Base-by-base conservation (phyloP, 768 basidiomycete genomes). In the Lactarius hatsudake region DNA sequence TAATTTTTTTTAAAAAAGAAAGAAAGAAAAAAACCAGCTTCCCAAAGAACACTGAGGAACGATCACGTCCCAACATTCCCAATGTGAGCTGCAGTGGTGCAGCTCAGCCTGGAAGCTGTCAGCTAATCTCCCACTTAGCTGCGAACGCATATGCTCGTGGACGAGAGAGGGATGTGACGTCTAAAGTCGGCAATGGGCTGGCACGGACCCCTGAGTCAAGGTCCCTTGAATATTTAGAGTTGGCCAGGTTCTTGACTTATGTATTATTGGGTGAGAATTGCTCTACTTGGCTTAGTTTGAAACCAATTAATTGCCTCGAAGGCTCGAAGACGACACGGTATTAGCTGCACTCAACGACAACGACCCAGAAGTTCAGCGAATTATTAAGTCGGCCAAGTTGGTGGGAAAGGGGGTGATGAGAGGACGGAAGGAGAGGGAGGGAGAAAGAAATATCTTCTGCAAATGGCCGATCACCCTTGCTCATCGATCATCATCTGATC, bases 161-260 rank as follows among this genome's bases (percentile, higher is more conserved):
- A 57, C 34, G 38, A 61, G 40, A 20, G 40, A 20, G 34, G 59
- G 54, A 61, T 13, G 8, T 38, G 54, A 66, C 51, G 59, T 65
- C 58, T 34, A 53, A 53, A 42, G 34, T 32, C 54, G 40, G 40
- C n/a, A 51, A 51, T 26, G 23, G 15, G 43, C n/a, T 20, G 54
- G 28, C 56, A 51, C 40, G 23, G n/a, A 12, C 28, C 20, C 26
- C 56, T n/a, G 60, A 59, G 32, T 32, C 20, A 23, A 26, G 10
- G n/a, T 32, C 17, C 10, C 26, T 28, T 26, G 12, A 53, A 51
- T 51, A n/a, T 51, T 51, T 51, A 51, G 48, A 51, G 48, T 51
- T n/a, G 48, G 23, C 20, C 23, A 13, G 2, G 51, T 26, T 53
- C 23, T 26, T 53, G 23, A 53, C 51, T 53, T 53, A 26, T 23